These are phyloP conservation scores for Podospora pseudocomata DNA, from an alignment of 495 filamentous ascomycete genomes.

Conservation along the genomic window DNA sequence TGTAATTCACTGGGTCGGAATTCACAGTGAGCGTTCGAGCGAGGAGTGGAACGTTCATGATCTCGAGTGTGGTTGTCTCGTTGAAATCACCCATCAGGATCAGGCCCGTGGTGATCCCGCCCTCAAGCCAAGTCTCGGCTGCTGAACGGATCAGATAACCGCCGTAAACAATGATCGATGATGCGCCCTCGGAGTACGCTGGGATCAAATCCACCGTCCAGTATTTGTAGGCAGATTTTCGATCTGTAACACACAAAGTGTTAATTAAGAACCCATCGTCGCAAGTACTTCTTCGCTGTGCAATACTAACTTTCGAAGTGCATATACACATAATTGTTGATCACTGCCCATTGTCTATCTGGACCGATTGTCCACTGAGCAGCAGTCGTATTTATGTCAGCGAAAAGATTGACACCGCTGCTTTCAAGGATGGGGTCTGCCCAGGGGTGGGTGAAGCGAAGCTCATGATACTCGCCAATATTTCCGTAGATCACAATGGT, in stretches of 20 bases:
- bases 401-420: constrained; percentile 30
- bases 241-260: constrained; percentile 35
- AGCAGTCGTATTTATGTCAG: neutral
- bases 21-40: constrained; percentile 60
- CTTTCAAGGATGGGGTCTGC: constrained; percentile 32
- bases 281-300: neutral
- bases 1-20: constrained; percentile 40
- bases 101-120: constrained; percentile 15
- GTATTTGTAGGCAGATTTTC: constrained; percentile 74
- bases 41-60: constrained; percentile 55
- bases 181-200: constrained; percentile 16
- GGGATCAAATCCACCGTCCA: constrained; percentile 55
- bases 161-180: constrained; percentile 60
- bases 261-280: neutral
- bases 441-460: constrained; percentile 45
- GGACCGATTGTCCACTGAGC: constrained; percentile 14
- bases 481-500: constrained; percentile 69
- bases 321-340: constrained; percentile 45
- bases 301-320: constrained; percentile 9
- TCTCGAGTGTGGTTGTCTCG: constrained; percentile 56
- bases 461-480: constrained; percentile 67
- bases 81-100: constrained; percentile 67
- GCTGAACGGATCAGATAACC: constrained; percentile 69
- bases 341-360: neutral
- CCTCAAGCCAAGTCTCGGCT: constrained; percentile 27